Evolutionary conservation across 2,329 filamentous ascomycete genomes (phyloP).

Genomic region (Raffaelea ambrosiae): DNA sequence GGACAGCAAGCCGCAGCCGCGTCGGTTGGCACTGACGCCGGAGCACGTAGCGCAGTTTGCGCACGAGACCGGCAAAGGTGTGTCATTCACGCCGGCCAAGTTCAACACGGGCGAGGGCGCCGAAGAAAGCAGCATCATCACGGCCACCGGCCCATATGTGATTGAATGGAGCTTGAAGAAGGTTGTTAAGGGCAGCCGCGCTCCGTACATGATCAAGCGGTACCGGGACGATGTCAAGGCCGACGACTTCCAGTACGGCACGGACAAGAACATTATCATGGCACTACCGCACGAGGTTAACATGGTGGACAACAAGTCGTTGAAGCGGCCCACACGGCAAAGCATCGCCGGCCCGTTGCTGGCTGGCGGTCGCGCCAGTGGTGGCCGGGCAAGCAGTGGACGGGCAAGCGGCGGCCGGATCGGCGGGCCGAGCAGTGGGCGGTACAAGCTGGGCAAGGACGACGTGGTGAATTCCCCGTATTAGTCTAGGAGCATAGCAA

Average conservation of each 20-base stretch:
- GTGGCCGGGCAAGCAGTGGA: slow-evolving; percentile 19
- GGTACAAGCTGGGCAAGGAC: slow-evolving; percentile 68
- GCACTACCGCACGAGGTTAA: slow-evolving; percentile 95
- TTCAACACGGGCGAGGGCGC: slow-evolving; percentile 64
- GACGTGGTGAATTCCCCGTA: slow-evolving; percentile 73
- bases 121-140: slow-evolving; percentile 89
- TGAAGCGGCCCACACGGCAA: slow-evolving; percentile 84
- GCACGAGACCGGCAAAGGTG: slow-evolving; percentile 80
- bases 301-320: slow-evolving; percentile 81
- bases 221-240: slow-evolving; percentile 94
- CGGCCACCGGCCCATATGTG: slow-evolving; percentile 92
- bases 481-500: slow-evolving; percentile 18
- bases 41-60: slow-evolving; percentile 95
- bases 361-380: slow-evolving; percentile 18
- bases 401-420: slow-evolving; percentile 44
- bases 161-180: slow-evolving; percentile 95
- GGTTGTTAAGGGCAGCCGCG: slow-evolving; percentile 69
- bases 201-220: slow-evolving; percentile 92
- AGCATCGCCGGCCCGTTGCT: slow-evolving; percentile 61
- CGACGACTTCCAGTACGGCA: slow-evolving; percentile 96
- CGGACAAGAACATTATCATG: slow-evolving; percentile 96
- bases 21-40: slow-evolving; percentile 79
- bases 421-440: slow-evolving; percentile 43
- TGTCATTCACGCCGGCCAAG: slow-evolving; percentile 82
- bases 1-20: slow-evolving; percentile 86